Base-by-base conservation (phyloP, 1,284 basidiomycete genomes). In the Ustilago vetiveriae region DNA sequence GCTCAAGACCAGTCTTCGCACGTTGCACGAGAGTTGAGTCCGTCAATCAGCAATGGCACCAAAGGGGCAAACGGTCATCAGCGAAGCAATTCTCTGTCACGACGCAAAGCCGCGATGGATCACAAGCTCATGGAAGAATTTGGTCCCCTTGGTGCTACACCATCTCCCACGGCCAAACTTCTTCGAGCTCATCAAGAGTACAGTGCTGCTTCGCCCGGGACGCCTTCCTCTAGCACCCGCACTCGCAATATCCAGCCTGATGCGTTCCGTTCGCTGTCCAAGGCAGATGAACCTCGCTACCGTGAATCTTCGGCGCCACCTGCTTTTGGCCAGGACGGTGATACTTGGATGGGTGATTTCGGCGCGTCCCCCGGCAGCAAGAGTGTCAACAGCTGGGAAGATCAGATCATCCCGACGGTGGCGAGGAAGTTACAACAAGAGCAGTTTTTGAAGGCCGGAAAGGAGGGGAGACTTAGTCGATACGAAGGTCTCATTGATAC, bases 401-500 rank as follows among this genome's bases (percentile, higher is more conserved):
- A 78, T 14, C 65, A 73, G 59, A 59, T 76, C 27, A 63, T 72
- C 4, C 76, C 76, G 4, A 70, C 70, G 1, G 67, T 78, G 6
- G 75, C 74, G 24, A 38, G 65, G 6, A 60, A 66, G 47, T 17
- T 78, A 43, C 72, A 70, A 38, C 76, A 78, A 48, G 53, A 78
- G 47, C 55, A 60, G 16, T 53, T 78, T 32, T 56, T 37, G 40
- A 47, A 11, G 17, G 48, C 47, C 32, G 70, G 46, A 49, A 60
- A 53, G 17, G 52, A 49, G 23, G 59, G 65, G 4, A 42, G 55
- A 23, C 44, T 75, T 3, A 62, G 59, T 40, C 47, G 56, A 22
- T 64, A 71, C 41, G 75, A 78, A 22, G 72, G 62, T 1, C 40
- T 78, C 30, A 76, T 78, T 39, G 76, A 78, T 33, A 69, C 70